These are phyloP conservation scores for Lecanicillium sp. DNA, from an alignment of 2,329 filamentous ascomycete genomes.

Conservation along the genomic window DNA sequence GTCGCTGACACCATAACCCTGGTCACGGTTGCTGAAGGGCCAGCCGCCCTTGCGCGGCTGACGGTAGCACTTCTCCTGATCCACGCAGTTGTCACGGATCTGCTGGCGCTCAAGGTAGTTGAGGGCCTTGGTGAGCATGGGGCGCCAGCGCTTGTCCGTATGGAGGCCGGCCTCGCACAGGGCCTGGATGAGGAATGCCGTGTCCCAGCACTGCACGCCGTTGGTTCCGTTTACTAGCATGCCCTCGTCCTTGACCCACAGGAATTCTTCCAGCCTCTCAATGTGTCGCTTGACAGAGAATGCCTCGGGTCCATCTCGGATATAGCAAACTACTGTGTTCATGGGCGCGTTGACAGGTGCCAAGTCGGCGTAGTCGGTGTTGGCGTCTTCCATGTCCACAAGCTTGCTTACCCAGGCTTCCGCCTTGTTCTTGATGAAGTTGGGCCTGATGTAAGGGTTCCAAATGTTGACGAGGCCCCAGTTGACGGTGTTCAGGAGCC, in stretches of 20 bases:
- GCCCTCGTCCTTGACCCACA: slow-evolving; percentile 89
- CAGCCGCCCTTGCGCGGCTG: slow-evolving; percentile 89
- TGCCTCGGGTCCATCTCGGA: slow-evolving; percentile 73
- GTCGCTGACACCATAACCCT: slow-evolving; percentile 94
- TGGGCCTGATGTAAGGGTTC: slow-evolving; percentile 67
- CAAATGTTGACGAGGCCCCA: slow-evolving; percentile 74
- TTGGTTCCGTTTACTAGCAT: slow-evolving; percentile 96
- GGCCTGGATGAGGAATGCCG: slow-evolving; percentile 80
- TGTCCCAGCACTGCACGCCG: slow-evolving; percentile 97
- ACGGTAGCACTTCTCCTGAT: slow-evolving; percentile 77
- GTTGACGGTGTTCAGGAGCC: slow-evolving; percentile 72
- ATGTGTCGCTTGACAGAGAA: slow-evolving; percentile 68
- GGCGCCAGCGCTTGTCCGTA: slow-evolving; percentile 68
- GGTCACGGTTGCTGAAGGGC: slow-evolving; percentile 88
- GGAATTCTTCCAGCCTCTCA: slow-evolving; percentile 74
- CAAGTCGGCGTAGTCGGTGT: slow-evolving; percentile 80
- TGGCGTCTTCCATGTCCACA: slow-evolving; percentile 85
- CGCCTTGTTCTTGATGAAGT: slow-evolving; percentile 60
- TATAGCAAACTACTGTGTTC: slow-evolving; percentile 83
- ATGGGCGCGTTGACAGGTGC: slow-evolving; percentile 87
- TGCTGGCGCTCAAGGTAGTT: slow-evolving; percentile 87
- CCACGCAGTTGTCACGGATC: slow-evolving; percentile 73
- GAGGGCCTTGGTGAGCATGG: slow-evolving; percentile 78
- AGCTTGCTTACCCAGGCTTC: slow-evolving; percentile 79
- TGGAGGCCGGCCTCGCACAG: slow-evolving; percentile 73